Base-by-base conservation (phyloP, 1,139 yeast species). In the Debaryomycetaceae sp. region DNA sequence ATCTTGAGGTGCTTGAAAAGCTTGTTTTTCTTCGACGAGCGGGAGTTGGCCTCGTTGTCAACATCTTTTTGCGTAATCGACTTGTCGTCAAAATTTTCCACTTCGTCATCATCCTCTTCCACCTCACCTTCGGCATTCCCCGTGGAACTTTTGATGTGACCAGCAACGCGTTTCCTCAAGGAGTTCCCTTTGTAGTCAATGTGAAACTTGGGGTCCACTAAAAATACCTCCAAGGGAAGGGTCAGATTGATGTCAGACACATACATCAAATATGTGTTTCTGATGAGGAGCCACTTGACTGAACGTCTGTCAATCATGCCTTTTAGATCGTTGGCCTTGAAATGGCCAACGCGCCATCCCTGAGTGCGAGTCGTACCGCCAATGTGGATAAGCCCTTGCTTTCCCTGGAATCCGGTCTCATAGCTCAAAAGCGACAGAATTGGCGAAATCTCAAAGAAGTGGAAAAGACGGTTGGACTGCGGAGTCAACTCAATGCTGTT, bases 331-430 rank as follows among this genome's bases (percentile, higher is more conserved):
- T 78, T 76, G 7, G 86, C 78, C 40, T 74, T 78, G 58, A 86
- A 78, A 51, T 89, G 96, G 4, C 94, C 85, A 10, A 89, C 96
- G 48, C 95, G 70, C 98, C 98, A 91, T 2, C 97, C 97, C 53
- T 85, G 95, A 1, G 88, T 70, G 39, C 76, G 77, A 1, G 97
- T 91, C 1, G 88, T 75, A 1, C 96, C 82, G 14, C 89, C 77
- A 27, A 88, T 73, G 38, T 83, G 77, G 35, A 91, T 59, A 32
- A 77, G 74, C 4, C 98, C 98, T 56, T 91, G 96, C 46, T 89
- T 91, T 2, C 98, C 95, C 36, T 75, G 78, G 47, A 69, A 83
- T 0, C 88, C 83, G 16, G 77, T 75, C 52, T 91, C 97, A 41
- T 86, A 82, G 34, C 93, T 82, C 27, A 91, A 63, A 29, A 89